These are phyloP conservation scores for Linnemannia hyalina DNA, from an alignment of 192 early-diverging fungal species.

Conservation along the genomic window DNA sequence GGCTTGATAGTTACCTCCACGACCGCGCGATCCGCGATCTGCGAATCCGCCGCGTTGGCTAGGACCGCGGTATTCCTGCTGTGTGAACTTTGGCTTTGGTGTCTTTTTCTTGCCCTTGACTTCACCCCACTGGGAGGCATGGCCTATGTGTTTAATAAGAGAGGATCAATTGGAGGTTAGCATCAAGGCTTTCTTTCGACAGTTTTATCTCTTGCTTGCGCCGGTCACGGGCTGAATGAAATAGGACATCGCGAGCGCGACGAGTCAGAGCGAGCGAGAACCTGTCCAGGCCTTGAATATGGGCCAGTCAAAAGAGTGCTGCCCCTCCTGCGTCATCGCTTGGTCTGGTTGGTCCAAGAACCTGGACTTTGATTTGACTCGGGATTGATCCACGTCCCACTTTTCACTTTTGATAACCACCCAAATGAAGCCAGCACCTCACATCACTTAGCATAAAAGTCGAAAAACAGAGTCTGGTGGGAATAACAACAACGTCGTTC, in stretches of 20 bases:
- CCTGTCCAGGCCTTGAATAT: background rate
- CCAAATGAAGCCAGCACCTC: background rate
- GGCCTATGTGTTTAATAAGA: slow-evolving; percentile 63
- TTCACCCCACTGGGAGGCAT: slow-evolving; percentile 87
- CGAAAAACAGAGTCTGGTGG: too few species aligned
- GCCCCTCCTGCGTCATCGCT: slow-evolving; percentile 4
- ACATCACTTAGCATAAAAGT: too few species aligned
- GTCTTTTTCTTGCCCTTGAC: slow-evolving; percentile 83
- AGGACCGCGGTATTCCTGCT: slow-evolving; percentile 55
- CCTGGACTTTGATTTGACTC: slow-evolving; percentile 1
- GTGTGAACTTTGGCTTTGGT: slow-evolving; percentile 64
- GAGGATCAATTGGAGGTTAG: background rate
- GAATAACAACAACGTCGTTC: background rate
- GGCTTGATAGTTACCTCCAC: slow-evolving; percentile 67
- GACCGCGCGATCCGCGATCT: slow-evolving; percentile 68
- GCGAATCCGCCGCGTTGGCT: slow-evolving; percentile 68
- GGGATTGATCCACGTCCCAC: background rate
- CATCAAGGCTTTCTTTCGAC: background rate
- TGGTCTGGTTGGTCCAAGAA: background rate
- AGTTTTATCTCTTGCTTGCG: background rate
- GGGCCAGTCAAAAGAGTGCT: slow-evolving; percentile 4
- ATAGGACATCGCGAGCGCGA: background rate
- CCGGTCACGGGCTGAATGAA: slow-evolving; percentile 6
- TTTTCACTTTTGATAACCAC: slow-evolving; percentile 3
- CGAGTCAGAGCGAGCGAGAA: background rate